These are phyloP conservation scores for Picea abies DNA, from an alignment of 83 land plant species.

Conservation along the genomic window DNA sequence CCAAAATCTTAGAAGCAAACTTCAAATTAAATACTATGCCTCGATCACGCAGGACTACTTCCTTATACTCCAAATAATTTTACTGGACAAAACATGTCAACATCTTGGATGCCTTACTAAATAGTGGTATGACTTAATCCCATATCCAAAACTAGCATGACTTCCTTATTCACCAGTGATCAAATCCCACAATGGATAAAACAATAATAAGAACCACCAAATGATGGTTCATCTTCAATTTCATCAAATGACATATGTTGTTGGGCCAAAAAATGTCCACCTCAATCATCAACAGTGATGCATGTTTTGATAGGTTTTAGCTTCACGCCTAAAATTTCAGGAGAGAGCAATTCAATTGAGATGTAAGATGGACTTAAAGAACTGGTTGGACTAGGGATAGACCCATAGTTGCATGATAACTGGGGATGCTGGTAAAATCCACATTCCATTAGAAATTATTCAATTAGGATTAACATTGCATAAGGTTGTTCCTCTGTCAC, in stretches of 20 bases:
- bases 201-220: no score
- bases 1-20: not conserved
- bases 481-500: constrained; percentile 92
- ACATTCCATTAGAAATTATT: constrained; percentile 84
- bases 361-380: constrained; percentile 72
- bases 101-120: not conserved
- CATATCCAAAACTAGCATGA: constrained; percentile 5
- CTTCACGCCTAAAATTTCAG: constrained; percentile 86
- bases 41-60: not conserved
- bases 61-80: not conserved
- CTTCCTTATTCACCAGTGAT: not conserved
- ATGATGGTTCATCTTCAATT: not conserved
- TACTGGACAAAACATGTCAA: not conserved
- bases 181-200: not conserved
- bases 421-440: constrained; percentile 65
- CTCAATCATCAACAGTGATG: constrained; percentile 29
- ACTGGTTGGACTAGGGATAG: constrained; percentile 36
- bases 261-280: not conserved
- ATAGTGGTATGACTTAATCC: not conserved
- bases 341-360: constrained; percentile 82
- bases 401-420: constrained; percentile 18
- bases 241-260: not conserved
- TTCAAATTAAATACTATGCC: not conserved
- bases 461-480: constrained; percentile 88
- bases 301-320: constrained; percentile 91